Conservation (phyloP, 331 rosid genomes). For the Malus hybrid region DNA sequence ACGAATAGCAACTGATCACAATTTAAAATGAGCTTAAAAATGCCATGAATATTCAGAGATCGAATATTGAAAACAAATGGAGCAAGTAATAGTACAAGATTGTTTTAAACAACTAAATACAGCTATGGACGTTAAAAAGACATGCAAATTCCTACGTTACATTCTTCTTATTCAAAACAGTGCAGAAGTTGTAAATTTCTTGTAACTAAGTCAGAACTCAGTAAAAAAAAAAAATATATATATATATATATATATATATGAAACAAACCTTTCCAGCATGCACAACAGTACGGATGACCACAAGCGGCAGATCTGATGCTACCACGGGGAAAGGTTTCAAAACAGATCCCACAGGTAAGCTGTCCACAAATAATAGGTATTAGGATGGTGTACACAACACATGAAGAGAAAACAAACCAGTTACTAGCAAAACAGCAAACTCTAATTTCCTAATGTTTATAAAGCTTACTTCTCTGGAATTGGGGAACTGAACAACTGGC, state of each 20-base stretch:
- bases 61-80: not conserved
- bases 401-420: constrained; percentile 2
- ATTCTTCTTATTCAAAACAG: not conserved
- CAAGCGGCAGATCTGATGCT: constrained; percentile 59
- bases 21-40: not conserved
- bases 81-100: not conserved
- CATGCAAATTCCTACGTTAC: not conserved
- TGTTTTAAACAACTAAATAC: not conserved
- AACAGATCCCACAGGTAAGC: constrained; percentile 81
- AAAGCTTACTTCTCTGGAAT: constrained; percentile 47
- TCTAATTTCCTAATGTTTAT: constrained; percentile 3
- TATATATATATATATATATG: not conserved
- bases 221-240: not conserved
- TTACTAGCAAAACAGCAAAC: not conserved
- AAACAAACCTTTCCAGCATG: constrained; percentile 72
- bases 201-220: not conserved
- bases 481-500: constrained; percentile 31
- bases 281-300: constrained; percentile 69
- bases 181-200: not conserved
- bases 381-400: not conserved
- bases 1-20: not conserved
- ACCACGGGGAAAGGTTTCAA: constrained; percentile 44
- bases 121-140: not conserved
- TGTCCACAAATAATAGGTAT: constrained; percentile 18
- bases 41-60: not conserved